A percentile compares a stretch with the other conserved stretches of the same genome.
Conservation (phyloP, 345 rosid species). For the Syzygium aromaticum region DNA sequence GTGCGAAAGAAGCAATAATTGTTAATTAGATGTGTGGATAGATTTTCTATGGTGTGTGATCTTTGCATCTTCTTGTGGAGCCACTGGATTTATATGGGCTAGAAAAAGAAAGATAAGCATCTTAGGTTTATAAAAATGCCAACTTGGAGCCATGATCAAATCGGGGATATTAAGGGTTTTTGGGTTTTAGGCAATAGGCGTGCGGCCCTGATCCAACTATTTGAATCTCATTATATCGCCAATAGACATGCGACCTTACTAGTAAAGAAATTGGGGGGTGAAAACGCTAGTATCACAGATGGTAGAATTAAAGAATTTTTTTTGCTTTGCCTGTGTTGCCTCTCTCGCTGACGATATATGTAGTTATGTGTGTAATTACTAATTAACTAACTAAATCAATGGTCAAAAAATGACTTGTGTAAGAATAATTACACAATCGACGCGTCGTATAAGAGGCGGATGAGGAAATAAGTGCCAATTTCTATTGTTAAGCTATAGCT, state of each 20-base stretch:
- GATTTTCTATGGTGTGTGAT: neutral
- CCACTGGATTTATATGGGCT: neutral
- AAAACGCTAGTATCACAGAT: too few relatives aligned
- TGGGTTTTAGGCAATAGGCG: neutral
- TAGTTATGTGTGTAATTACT: neutral
- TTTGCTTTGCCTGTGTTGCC: neutral
- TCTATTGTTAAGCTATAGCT: neutral
- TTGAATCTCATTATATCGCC: neutral
- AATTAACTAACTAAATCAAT: neutral
- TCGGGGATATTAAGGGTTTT: neutral
- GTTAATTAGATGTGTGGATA: neutral
- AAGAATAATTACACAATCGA: neutral
- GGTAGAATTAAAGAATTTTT: neutral
- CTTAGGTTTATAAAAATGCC: neutral
- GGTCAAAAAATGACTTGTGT: neutral
- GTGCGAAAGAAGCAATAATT: neutral
- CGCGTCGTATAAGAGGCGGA: neutral
- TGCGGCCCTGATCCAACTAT: neutral
- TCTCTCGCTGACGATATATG: neutral
- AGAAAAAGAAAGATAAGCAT: neutral
- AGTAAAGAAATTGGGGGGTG: too few relatives aligned
- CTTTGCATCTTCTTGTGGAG: neutral
- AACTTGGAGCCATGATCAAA: neutral
- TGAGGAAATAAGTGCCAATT: neutral
- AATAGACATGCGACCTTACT: too few relatives aligned